Base-by-base conservation (phyloP, 1,284 basidiomycete genomes). In the Heimioporus retisporus region DNA sequence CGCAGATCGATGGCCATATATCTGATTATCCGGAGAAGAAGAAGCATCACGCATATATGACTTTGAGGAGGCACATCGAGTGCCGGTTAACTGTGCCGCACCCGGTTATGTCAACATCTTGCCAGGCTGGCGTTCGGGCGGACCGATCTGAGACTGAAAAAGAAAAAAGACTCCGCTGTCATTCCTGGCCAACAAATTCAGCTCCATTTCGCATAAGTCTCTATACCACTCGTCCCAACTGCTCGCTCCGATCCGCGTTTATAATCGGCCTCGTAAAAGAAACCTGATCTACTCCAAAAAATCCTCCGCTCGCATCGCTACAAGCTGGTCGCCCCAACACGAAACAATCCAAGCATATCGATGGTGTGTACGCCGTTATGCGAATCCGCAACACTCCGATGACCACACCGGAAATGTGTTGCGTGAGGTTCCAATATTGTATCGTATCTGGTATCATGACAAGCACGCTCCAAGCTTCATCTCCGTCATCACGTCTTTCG, bases 371-470 rank as follows among this genome's bases (percentile, higher is more conserved):
- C 77, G 10, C 83, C 85, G 59, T 75, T 79, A 59, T 75, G 79
- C 16, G 75, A 73, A 67, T 81, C 80, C n/a, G 70, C 71, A 43
- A 69, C 71, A 65, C 71, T 73, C 35, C 66, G 71, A 71, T 84
- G 82, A 6, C 72, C 76, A 75, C 86, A 88, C n/a, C 86, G 83
- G 74, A 87, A 65, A n/a, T n/a, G n/a, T n/a, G n/a, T n/a, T n/a
- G n/a, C n/a, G n/a, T n/a, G n/a, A n/a, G n/a, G n/a, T n/a, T n/a
- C n/a, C n/a, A n/a, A n/a, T n/a, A n/a, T n/a, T n/a, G n/a, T n/a
- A n/a, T n/a, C n/a, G n/a, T n/a, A n/a, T n/a, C n/a, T n/a, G 35
- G 43, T 2, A 71, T 72, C 75, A 55, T 60, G 23, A 44, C 25
- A 69, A 69, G 69, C 63, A 73, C 73, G 66, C 65, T 35, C 79